Percentiles rank a stretch among this genome's conserved stretches.
Evolutionary conservation across 345 rosid genomes (phyloP).

Genomic region (Pistacia atlantica): DNA sequence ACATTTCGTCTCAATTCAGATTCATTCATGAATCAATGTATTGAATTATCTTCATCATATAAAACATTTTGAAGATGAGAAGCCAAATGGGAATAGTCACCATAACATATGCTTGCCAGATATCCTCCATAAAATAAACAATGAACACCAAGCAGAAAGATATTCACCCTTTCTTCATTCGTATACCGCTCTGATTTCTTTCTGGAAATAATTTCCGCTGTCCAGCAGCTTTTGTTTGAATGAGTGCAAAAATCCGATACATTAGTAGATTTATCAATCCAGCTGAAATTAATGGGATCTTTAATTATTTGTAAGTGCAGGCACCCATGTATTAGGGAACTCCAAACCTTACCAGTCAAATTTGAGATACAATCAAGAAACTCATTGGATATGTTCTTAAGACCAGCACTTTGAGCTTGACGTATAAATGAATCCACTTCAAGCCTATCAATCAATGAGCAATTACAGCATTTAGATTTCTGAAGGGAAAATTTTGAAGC

Average conservation of each 20-base stretch:
- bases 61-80: conserved; percentile 13
- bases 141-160: conserved; percentile 61
- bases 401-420: conserved; percentile 26
- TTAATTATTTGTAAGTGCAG: conserved; percentile 38
- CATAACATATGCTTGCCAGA: conserved; percentile 51
- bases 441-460: conserved; percentile 40
- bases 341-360: conserved; percentile 45
- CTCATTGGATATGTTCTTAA: conserved; percentile 29
- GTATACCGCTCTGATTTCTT: conserved; percentile 18
- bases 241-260: conserved; percentile 4
- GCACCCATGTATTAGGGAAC: conserved; percentile 44
- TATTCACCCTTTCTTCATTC: conserved; percentile 24
- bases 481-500: conserved; percentile 18
- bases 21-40: conserved; percentile 6
- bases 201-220: conserved; percentile 7
- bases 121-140: conserved; percentile 57
- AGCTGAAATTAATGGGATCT: conserved; percentile 49
- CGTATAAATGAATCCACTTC: conserved; percentile 9
- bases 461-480: conserved; percentile 41
- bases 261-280: conserved; percentile 22
- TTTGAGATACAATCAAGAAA: conserved; percentile 47
- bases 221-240: not conserved
- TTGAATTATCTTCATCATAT: not conserved
- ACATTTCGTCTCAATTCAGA: not conserved
- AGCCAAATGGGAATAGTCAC: conserved; percentile 26